Percentiles rank a stretch among this genome's conserved stretches.
phyloP scores from a whole-genome alignment of 495 filamentous ascomycete species.

The Penicillium herquei region DNA sequence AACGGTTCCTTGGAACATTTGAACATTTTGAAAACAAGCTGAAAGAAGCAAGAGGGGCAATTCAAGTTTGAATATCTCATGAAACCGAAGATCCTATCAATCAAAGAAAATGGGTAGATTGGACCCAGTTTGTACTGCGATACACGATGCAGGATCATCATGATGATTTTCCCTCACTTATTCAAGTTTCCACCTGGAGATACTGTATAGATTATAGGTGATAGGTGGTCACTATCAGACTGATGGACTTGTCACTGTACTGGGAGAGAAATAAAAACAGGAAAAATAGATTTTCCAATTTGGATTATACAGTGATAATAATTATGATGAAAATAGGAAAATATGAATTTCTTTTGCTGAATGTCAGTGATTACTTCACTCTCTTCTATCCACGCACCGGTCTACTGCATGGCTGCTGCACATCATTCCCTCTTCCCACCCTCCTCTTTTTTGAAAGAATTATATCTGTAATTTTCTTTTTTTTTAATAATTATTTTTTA shows the following conservation, averaged over 20 bases:
- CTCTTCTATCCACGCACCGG: slow-evolving; percentile 18
- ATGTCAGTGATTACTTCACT: slow-evolving; percentile 2
- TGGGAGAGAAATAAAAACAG: background rate
- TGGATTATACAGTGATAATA: background rate
- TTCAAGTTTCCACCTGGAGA: no score
- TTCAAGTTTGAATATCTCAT: background rate
- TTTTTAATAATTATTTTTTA: background rate
- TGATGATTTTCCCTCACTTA: no score
- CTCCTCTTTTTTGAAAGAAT: background rate
- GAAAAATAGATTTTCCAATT: background rate
- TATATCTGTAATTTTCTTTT: background rate
- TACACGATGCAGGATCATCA: no score
- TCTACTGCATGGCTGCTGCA: slow-evolving; percentile 33
- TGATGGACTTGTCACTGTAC: no score
- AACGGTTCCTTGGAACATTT: slow-evolving; percentile 13
- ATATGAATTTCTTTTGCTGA: background rate
- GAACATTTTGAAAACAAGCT: background rate
- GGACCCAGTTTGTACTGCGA: no score
- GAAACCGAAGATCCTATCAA: background rate
- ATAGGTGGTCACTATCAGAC: no score
- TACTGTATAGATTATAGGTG: no score
- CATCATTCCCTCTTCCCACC: slow-evolving; percentile 26
- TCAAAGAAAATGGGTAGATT: background rate
- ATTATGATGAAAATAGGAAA: background rate
- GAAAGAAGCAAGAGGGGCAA: slow-evolving; percentile 4